phyloP scores from a whole-genome alignment of 1,284 basidiomycete genomes.

The Ceratobasidium sp. region DNA sequence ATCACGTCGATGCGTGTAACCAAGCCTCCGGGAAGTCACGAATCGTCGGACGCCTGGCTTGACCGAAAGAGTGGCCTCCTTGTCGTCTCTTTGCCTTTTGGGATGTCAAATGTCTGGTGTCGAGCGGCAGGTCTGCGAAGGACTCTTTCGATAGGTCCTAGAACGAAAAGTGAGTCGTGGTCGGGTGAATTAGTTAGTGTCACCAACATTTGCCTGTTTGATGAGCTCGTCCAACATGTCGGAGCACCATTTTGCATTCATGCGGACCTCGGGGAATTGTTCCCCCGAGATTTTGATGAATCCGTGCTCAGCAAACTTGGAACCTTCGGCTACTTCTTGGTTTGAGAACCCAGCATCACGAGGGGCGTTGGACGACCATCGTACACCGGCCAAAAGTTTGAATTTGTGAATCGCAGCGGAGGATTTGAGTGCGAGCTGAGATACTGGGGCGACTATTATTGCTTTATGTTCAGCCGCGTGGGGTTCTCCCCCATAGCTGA shows the following conservation, averaged over 20 bases:
- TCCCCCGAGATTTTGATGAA: slow-evolving; percentile 88
- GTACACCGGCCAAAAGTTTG: slow-evolving; percentile 79
- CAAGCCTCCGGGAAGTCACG: slow-evolving; percentile 83
- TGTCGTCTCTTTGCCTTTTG: slow-evolving; percentile 71
- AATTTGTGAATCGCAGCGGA: slow-evolving; percentile 73
- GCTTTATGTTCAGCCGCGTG: slow-evolving; percentile 75
- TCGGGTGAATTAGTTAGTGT: not conserved
- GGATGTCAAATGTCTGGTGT: slow-evolving; percentile 75
- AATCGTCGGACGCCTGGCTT: slow-evolving; percentile 66
- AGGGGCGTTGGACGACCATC: slow-evolving; percentile 79
- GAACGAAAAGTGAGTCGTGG: slow-evolving; percentile 27
- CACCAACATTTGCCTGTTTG: slow-evolving; percentile 72
- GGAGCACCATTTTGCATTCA: slow-evolving; percentile 88
- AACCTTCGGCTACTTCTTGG: slow-evolving; percentile 45
- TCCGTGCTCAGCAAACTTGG: slow-evolving; percentile 56
- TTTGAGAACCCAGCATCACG: slow-evolving; percentile 64
- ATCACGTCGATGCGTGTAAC: slow-evolving; percentile 55
- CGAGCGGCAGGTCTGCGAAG: slow-evolving; percentile 73
- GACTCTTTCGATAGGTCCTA: slow-evolving; percentile 59
- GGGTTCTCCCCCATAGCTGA: slow-evolving; percentile 74
- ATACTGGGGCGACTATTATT: slow-evolving; percentile 72
- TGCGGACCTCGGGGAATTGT: slow-evolving; percentile 72
- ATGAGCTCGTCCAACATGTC: slow-evolving; percentile 77
- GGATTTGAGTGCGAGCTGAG: slow-evolving; percentile 67
- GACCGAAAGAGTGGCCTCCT: slow-evolving; percentile 67